These are phyloP conservation scores for Geum urbanum DNA, from an alignment of 306 rosid genomes.

Conservation along the genomic window DNA sequence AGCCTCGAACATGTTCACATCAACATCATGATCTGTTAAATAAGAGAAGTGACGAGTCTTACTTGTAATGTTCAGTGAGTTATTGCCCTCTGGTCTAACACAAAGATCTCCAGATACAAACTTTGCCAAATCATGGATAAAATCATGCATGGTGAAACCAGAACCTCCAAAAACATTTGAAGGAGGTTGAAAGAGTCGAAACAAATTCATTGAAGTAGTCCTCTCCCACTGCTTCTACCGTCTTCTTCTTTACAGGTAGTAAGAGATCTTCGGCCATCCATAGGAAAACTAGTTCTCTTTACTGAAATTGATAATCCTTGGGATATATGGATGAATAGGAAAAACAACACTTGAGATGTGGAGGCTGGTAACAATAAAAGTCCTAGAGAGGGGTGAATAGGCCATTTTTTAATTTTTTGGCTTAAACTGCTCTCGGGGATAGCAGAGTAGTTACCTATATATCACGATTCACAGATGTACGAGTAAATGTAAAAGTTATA, in stretches of 20 bases:
- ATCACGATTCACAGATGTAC: too few relatives aligned
- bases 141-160: not conserved
- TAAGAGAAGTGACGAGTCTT: not conserved
- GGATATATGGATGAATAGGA: conserved; percentile 27
- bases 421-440: too few relatives aligned
- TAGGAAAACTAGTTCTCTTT: conserved; percentile 9
- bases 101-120: not conserved
- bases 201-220: conserved; percentile 23
- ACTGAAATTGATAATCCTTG: conserved; percentile 20
- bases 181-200: conserved; percentile 17
- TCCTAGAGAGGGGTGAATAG: too few relatives aligned
- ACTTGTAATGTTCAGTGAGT: not conserved
- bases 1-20: not conserved
- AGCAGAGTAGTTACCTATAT: too few relatives aligned
- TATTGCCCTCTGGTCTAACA: not conserved
- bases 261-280: conserved; percentile 42
- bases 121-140: not conserved
- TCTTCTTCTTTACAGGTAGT: not conserved
- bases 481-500: too few relatives aligned
- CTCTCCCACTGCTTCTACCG: conserved; percentile 6
- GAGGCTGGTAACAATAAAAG: conserved; percentile 9
- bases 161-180: too few relatives aligned
- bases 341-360: conserved; percentile 17
- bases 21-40: not conserved
- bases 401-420: too few relatives aligned